These are phyloP conservation scores for Wickerhamiella sergipiensis DNA, from an alignment of 805 yeast genomes.

Conservation along the genomic window DNA sequence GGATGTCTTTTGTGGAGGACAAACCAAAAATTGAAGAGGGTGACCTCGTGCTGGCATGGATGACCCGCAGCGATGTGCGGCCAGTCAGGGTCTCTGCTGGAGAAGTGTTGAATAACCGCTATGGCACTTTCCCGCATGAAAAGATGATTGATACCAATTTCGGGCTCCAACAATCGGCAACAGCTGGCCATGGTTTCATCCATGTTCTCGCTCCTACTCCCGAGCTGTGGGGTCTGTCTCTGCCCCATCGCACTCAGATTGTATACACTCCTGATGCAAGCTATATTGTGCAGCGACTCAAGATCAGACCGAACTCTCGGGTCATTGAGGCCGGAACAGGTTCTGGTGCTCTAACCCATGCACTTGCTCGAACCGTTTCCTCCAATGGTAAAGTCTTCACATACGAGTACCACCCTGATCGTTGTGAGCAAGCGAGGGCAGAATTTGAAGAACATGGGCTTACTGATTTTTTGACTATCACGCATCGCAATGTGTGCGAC, in stretches of 20 bases:
- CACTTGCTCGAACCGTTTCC: constrained; percentile 69
- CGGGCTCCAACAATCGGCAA: constrained; percentile 70
- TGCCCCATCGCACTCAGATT: constrained; percentile 95
- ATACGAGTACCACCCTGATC: constrained; percentile 80
- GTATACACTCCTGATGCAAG: constrained; percentile 94
- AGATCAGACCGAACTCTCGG: constrained; percentile 55
- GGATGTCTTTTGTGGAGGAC: constrained; percentile 41
- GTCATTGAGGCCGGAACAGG: constrained; percentile 98
- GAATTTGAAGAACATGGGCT: constrained; percentile 71
- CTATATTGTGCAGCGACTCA: constrained; percentile 71
- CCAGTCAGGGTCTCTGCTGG: constrained; percentile 53
- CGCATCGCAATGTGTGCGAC: constrained; percentile 86
- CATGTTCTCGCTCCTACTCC: constrained; percentile 86
- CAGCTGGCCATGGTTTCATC: constrained; percentile 61
- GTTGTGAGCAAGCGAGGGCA: constrained; percentile 61
- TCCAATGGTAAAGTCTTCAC: constrained; percentile 56
- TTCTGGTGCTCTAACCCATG: constrained; percentile 88
- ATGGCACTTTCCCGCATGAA: constrained; percentile 78
- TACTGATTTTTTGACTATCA: constrained; percentile 42
- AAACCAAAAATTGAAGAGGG: constrained; percentile 68
- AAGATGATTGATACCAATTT: constrained; percentile 67
- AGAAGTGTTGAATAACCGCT: constrained; percentile 64
- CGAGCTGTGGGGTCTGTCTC: constrained; percentile 88
- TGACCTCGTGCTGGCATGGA: constrained; percentile 75
- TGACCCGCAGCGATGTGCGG: constrained; percentile 66